A percentile compares a stretch with the other conserved stretches of the same genome.
Conservation (phyloP, 371 early-diverging fungal species). For the Apophysomyces variabilis region DNA sequence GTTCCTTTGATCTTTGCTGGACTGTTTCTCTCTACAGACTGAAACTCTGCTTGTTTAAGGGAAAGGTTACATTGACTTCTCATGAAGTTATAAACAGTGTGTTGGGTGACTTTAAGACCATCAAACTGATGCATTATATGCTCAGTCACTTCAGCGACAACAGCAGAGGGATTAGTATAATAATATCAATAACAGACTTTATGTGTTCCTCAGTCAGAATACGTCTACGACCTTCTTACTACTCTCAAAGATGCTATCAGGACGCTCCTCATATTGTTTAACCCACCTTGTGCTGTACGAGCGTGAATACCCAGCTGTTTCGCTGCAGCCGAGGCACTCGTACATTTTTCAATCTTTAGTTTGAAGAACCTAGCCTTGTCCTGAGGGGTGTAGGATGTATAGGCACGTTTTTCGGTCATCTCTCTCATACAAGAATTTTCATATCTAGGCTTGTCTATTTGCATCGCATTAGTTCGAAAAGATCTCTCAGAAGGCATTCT, state of each 20-base stretch:
- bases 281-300: conserved; percentile 26
- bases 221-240: conserved; percentile 13
- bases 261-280: conserved; percentile 21
- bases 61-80: too few species aligned
- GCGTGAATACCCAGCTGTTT: conserved; percentile 13
- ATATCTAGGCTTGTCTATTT: too few species aligned
- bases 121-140: conserved; percentile 4
- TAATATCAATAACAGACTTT: conserved; percentile 13
- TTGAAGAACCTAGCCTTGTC: conserved; percentile 17
- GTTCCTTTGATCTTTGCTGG: too few species aligned
- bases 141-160: conserved; percentile 16
- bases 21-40: too few species aligned
- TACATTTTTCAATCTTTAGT: conserved; percentile 21
- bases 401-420: neutral
- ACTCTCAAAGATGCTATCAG: conserved; percentile 25
- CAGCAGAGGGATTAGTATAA: conserved; percentile 25
- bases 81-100: too few species aligned
- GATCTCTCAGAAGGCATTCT: too few species aligned
- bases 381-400: neutral
- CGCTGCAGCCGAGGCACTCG: conserved; percentile 24
- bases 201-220: conserved; percentile 24
- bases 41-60: too few species aligned
- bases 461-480: too few species aligned
- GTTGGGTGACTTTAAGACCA: too few species aligned
- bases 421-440: too few species aligned